A percentile compares a stretch with the other conserved stretches of the same genome.
These are phyloP conservation scores for Boletellus ananas DNA, from an alignment of 768 basidiomycete genomes.

Conservation along the genomic window DNA sequence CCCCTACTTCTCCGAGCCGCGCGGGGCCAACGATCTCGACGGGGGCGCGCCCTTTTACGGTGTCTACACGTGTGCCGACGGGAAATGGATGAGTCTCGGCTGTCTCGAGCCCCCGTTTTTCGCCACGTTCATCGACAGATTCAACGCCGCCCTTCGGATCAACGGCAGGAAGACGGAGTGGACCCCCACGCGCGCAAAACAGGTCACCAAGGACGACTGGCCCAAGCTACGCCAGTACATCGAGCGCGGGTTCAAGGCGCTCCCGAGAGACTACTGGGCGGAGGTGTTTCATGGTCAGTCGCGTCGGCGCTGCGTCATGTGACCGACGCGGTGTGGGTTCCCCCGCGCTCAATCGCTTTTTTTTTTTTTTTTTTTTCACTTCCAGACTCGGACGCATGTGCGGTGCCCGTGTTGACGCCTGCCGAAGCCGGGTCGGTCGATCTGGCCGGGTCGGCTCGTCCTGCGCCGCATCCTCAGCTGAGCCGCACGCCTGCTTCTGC, in stretches of 20 bases:
- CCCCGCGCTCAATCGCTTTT: background rate
- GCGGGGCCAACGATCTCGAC: conserved; percentile 63
- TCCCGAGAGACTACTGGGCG: conserved; percentile 67
- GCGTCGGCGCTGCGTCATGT: no score
- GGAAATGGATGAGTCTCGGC: conserved; percentile 71
- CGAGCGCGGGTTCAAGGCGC: conserved; percentile 56
- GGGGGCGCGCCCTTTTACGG: conserved; percentile 79
- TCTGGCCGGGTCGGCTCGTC: conserved; percentile 36
- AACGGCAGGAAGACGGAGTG: conserved; percentile 44
- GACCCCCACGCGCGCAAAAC: conserved; percentile 48
- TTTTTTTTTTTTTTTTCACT: no score
- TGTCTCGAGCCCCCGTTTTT: conserved; percentile 77
- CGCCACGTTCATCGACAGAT: conserved; percentile 51
- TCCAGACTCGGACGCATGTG: conserved; percentile 69
- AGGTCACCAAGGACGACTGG: conserved; percentile 51
- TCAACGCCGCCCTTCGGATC: conserved; percentile 48
- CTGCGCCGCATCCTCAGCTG: conserved; percentile 52
- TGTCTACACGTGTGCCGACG: conserved; percentile 69
- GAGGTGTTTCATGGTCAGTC: conserved; percentile 56
- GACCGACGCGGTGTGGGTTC: background rate
- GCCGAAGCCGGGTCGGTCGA: conserved; percentile 52
- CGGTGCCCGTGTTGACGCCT: conserved; percentile 62
- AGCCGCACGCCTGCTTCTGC: conserved; percentile 29
- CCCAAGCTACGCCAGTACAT: conserved; percentile 53
- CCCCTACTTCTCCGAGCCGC: conserved; percentile 37